Evolutionary conservation across 2,329 filamentous ascomycete species (phyloP).

Genomic region (Paecilomyces niveus): DNA sequence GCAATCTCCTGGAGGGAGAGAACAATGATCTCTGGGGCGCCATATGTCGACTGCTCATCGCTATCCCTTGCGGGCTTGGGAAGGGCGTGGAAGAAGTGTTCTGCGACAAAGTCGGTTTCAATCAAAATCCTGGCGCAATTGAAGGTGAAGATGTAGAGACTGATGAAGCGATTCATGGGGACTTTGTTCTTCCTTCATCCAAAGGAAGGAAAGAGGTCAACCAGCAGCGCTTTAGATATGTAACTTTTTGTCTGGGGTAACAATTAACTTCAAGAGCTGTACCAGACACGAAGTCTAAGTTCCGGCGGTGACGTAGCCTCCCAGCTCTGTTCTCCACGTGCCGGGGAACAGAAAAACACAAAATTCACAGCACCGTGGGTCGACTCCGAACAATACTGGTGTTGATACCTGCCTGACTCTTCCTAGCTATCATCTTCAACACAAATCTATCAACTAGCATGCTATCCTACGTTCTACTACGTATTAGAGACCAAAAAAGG

Average conservation of each 20-base stretch:
- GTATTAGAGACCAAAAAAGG: too few species aligned
- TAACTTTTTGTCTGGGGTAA: neutral
- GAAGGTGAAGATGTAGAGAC: conserved; percentile 76
- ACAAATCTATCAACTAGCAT: too few species aligned
- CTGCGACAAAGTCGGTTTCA: conserved; percentile 62
- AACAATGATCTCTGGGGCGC: conserved; percentile 61
- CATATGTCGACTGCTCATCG: conserved; percentile 26
- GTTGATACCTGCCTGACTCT: too few species aligned
- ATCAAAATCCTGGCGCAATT: conserved; percentile 74
- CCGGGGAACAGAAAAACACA: neutral
- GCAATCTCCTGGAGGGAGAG: conserved; percentile 80
- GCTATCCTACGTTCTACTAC: too few species aligned
- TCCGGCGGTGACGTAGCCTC: neutral
- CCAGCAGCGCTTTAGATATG: neutral
- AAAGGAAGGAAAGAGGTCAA: neutral
- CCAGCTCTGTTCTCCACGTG: neutral
- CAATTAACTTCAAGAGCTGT: neutral
- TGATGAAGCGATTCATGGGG: conserved; percentile 46
- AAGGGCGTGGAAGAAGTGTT: conserved; percentile 60
- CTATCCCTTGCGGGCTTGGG: conserved; percentile 35
- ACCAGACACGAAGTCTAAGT: neutral
- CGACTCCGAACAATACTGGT: too few species aligned
- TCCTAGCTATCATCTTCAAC: too few species aligned
- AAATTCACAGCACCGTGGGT: too few species aligned
- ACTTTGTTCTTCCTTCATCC: neutral